phyloP scores from a whole-genome alignment of 257 asterid species.

The Penstemon barbatus region DNA sequence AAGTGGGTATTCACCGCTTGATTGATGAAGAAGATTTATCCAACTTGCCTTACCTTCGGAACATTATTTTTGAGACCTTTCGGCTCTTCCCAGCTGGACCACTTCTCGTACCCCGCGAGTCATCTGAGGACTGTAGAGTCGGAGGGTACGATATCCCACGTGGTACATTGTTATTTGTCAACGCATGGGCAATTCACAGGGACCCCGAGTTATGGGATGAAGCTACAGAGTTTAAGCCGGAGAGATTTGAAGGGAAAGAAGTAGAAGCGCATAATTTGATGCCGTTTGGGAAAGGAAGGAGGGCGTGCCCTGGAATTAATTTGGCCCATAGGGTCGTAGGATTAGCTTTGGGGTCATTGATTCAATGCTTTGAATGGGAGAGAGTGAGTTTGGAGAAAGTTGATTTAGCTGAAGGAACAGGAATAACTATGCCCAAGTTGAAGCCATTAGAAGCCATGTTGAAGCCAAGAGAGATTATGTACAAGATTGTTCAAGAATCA shows the following conservation, averaged over 20 bases:
- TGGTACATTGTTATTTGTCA: slow-evolving; percentile 33
- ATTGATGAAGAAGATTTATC: slow-evolving; percentile 32
- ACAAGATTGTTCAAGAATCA: slow-evolving; percentile 11
- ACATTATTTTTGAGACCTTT: slow-evolving; percentile 30
- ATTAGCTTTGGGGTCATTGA: slow-evolving; percentile 29
- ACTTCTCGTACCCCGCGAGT: slow-evolving; percentile 30
- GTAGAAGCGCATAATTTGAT: slow-evolving; percentile 27
- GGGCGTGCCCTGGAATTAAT: slow-evolving; percentile 34
- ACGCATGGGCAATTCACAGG: slow-evolving; percentile 41
- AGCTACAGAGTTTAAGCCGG: slow-evolving; percentile 31
- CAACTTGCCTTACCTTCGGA: slow-evolving; percentile 31
- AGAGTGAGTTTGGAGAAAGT: slow-evolving; percentile 26
- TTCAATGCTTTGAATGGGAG: slow-evolving; percentile 35
- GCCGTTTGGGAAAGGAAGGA: slow-evolving; percentile 42
- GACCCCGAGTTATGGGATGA: slow-evolving; percentile 34
- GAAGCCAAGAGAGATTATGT: slow-evolving; percentile 26
- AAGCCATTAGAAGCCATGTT: slow-evolving; percentile 32
- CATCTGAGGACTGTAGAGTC: slow-evolving; percentile 29
- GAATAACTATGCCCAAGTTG: slow-evolving; percentile 40
- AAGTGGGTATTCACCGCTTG: slow-evolving; percentile 22
- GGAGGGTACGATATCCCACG: slow-evolving; percentile 38
- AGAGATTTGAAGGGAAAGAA: slow-evolving; percentile 33
- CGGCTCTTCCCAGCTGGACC: slow-evolving; percentile 36
- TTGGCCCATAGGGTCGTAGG: slow-evolving; percentile 31
- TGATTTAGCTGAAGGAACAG: slow-evolving; percentile 35